These are phyloP conservation scores for Prunella vulgaris DNA, from an alignment of 257 asterid species.

Conservation along the genomic window DNA sequence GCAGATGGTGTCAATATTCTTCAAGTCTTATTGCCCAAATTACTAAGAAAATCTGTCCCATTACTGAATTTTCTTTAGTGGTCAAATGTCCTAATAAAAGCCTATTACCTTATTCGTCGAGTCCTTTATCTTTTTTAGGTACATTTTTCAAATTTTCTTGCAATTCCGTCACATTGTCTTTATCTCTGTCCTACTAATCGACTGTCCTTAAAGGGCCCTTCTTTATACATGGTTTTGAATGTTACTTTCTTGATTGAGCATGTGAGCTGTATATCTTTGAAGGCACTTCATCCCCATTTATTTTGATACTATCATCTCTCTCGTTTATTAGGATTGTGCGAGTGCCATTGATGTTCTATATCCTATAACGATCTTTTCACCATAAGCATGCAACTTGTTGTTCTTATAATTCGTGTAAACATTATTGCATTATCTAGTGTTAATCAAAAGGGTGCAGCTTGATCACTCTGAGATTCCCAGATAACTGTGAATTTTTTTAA, in stretches of 20 bases:
- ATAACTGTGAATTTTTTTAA: neutral
- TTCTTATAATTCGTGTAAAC: neutral
- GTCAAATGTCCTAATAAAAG: conserved; percentile 19
- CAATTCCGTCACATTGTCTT: conserved; percentile 1
- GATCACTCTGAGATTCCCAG: neutral
- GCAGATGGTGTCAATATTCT: neutral
- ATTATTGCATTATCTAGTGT: neutral
- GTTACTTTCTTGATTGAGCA: conserved; percentile 13
- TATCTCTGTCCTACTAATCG: conserved; percentile 24
- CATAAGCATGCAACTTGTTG: neutral
- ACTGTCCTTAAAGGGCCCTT: conserved; percentile 28
- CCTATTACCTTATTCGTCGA: conserved; percentile 8
- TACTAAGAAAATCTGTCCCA: neutral
- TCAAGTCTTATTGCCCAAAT: conserved; percentile 17
- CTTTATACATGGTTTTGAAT: conserved; percentile 23
- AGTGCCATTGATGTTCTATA: neutral
- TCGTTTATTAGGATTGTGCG: neutral
- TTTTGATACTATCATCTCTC: neutral
- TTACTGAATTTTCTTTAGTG: conserved; percentile 8
- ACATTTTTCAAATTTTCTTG: conserved; percentile 15
- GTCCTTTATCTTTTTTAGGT: conserved; percentile 16
- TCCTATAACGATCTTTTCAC: neutral
- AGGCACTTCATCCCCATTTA: conserved; percentile 16
- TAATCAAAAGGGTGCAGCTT: neutral
- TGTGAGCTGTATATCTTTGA: conserved; percentile 6